Evolutionary conservation across 257 asterid genomes (phyloP).

Genomic region (Solanum habrochaites): DNA sequence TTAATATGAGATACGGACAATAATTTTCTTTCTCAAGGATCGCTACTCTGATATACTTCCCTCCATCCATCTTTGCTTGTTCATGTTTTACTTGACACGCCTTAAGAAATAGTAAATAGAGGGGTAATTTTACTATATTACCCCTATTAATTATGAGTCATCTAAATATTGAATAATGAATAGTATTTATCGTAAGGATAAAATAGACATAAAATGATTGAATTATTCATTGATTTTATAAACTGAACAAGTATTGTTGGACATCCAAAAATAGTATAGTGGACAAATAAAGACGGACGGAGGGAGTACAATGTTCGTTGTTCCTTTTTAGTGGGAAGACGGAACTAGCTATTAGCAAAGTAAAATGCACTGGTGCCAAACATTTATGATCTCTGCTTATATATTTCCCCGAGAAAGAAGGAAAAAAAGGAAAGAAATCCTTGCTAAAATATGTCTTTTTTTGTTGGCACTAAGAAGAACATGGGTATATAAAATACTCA

Average conservation of each 20-base stretch:
- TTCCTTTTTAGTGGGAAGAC: not conserved
- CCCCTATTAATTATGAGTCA: not conserved
- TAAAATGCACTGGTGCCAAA: not conserved
- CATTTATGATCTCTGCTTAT: not conserved
- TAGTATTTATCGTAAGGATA: not conserved
- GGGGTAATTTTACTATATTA: not conserved
- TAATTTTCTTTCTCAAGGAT: not conserved
- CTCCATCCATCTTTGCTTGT: not conserved
- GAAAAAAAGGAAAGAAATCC: not conserved
- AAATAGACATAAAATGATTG: not conserved
- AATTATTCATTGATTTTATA: not conserved
- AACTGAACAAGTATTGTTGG: not conserved
- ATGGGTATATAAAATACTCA: not conserved
- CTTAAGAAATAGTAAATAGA: not conserved
- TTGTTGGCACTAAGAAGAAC: not conserved
- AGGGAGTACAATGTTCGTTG: not conserved
- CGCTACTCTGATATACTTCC: not conserved
- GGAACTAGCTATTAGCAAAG: not conserved
- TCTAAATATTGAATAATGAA: not conserved
- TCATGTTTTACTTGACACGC: not conserved
- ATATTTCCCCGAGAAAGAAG: not conserved
- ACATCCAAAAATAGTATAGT: not conserved
- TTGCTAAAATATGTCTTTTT: not conserved
- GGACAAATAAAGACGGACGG: not conserved
- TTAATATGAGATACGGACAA: not conserved